Conservation (phyloP, 2,329 filamentous ascomycete genomes). For the Rugonectria rugulosa region DNA sequence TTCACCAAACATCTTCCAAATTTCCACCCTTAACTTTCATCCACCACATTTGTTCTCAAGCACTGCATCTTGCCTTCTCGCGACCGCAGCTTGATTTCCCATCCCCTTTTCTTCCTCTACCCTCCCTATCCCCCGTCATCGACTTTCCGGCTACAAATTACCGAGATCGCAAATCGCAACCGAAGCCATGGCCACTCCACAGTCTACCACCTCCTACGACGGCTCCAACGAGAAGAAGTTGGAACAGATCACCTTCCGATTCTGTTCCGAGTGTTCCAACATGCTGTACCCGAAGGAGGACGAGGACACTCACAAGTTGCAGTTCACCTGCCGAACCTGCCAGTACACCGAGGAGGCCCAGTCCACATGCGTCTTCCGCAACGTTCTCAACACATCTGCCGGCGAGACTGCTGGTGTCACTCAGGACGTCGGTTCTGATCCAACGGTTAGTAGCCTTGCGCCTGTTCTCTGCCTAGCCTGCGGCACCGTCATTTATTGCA, state of each 20-base stretch:
- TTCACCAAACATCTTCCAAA: conserved; percentile 14
- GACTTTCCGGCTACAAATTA: neutral
- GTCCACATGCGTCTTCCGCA: conserved; percentile 93
- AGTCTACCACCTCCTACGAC: conserved; percentile 56
- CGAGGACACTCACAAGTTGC: conserved; percentile 79
- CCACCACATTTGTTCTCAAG: conserved; percentile 21
- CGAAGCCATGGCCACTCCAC: conserved; percentile 63
- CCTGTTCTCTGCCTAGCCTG: conserved; percentile 56
- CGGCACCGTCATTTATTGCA: conserved; percentile 54
- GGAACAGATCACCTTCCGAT: conserved; percentile 93
- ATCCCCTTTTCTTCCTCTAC: conserved; percentile 16
- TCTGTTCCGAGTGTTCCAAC: conserved; percentile 99
- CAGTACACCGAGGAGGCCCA: conserved; percentile 87
- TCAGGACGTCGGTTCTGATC: conserved; percentile 95
- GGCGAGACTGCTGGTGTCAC: conserved; percentile 97
- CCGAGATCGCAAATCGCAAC: conserved; percentile 7
- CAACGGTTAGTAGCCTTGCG: conserved; percentile 83
- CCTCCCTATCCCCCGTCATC: conserved; percentile 4
- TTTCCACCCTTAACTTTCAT: conserved; percentile 18
- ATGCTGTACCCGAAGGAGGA: conserved; percentile 98
- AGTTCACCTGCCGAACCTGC: conserved; percentile 97
- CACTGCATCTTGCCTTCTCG: conserved; percentile 3
- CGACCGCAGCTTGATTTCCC: neutral
- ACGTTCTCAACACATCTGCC: conserved; percentile 88
- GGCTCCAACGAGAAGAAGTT: conserved; percentile 58